phyloP scores from a whole-genome alignment of 208 protist species.

The Acanthamoeba triangularis region DNA sequence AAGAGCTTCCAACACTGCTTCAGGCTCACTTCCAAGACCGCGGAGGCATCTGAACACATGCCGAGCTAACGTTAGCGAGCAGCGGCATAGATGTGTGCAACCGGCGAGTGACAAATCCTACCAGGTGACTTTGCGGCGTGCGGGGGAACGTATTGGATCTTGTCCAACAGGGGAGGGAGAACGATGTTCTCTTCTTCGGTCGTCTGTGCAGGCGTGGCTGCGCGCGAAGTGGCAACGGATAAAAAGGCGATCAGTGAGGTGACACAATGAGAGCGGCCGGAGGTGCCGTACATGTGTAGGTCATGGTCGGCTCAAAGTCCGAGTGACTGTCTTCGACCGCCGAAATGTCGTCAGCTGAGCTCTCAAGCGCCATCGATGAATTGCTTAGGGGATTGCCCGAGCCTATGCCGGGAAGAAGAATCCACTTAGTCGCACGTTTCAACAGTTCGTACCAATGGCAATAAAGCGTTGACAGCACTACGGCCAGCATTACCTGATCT shows the following conservation, averaged over 20 bases:
- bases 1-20: slow-evolving; percentile 75
- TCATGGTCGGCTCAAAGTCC: neutral
- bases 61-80: neutral
- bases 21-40: slow-evolving; percentile 52
- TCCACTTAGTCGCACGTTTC: neutral
- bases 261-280: neutral
- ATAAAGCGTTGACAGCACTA: neutral
- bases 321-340: neutral
- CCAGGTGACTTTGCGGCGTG: slow-evolving; percentile 40
- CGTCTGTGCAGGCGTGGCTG: neutral
- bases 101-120: neutral
- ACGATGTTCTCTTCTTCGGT: neutral
- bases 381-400: neutral
- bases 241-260: neutral
- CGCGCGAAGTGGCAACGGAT: too few relatives aligned
- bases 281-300: neutral
- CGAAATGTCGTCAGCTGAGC: slow-evolving; percentile 21
- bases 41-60: neutral
- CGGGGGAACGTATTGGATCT: slow-evolving; percentile 53
- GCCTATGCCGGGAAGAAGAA: neutral
- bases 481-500: neutral
- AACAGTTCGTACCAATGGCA: neutral
- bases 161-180: neutral
- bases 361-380: neutral
- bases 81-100: neutral